Conservation (phyloP, 257 asterid genomes). For the Gentiana macrophylla region DNA sequence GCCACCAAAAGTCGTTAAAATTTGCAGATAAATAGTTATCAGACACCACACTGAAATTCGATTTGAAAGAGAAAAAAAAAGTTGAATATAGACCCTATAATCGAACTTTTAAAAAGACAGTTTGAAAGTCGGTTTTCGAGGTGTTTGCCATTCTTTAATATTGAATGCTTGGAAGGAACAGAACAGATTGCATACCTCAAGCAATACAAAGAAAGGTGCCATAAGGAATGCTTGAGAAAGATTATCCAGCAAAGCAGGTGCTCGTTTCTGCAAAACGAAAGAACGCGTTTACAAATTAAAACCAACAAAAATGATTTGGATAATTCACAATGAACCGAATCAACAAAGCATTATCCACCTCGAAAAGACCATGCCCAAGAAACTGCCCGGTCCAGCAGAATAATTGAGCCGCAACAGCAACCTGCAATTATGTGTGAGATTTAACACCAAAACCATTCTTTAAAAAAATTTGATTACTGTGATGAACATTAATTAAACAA, state of each 20-base stretch:
- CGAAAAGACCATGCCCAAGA: slow-evolving; percentile 89
- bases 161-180: slow-evolving; percentile 16
- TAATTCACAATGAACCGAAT: not conserved
- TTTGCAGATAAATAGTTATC: not conserved
- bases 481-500: not conserved
- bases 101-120: no score
- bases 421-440: slow-evolving; percentile 31
- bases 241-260: slow-evolving; percentile 96
- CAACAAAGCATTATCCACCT: slow-evolving; percentile 33
- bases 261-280: slow-evolving; percentile 59
- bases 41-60: not conserved
- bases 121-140: no score
- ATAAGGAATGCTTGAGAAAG: slow-evolving; percentile 87
- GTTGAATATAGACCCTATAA: no score
- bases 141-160: no score
- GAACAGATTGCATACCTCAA: slow-evolving; percentile 45
- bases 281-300: slow-evolving; percentile 3
- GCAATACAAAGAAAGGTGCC: slow-evolving; percentile 90
- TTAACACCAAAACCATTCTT: slow-evolving; percentile 9
- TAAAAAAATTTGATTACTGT: not conserved
- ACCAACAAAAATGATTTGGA: not conserved
- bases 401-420: slow-evolving; percentile 68
- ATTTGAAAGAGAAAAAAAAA: not conserved
- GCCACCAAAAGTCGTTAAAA: not conserved
- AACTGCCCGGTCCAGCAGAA: slow-evolving; percentile 96